These are phyloP conservation scores for Cryptosporidium felis DNA, from an alignment of 169 alveolate genomes.

Conservation along the genomic window DNA sequence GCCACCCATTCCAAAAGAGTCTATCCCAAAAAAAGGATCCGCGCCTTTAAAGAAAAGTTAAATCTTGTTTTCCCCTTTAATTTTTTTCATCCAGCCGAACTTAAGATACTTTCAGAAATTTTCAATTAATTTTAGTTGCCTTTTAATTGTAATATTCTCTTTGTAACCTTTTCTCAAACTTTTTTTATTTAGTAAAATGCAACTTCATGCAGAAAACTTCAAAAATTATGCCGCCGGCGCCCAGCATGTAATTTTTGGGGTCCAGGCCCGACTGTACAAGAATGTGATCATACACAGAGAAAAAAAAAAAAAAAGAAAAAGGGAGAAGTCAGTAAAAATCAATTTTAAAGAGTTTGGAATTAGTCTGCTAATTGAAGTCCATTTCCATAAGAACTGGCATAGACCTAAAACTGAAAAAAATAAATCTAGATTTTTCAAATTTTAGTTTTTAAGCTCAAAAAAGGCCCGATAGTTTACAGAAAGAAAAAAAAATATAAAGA, in stretches of 20 bases:
- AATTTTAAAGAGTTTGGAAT: neutral
- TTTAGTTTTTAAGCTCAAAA: no score
- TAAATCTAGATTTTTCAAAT: neutral
- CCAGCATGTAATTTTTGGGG: constrained; percentile 46
- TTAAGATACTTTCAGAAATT: no score
- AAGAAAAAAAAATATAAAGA: no score
- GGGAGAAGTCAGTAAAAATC: neutral
- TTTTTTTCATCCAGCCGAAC: neutral
- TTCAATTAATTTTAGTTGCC: no score
- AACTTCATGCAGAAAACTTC: constrained; percentile 11
- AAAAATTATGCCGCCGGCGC: constrained; percentile 39
- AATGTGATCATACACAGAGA: neutral
- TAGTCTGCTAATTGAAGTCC: neutral
- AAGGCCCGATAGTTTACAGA: no score
- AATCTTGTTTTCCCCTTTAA: neutral
- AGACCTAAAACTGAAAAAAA: neutral
- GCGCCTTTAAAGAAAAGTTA: neutral
- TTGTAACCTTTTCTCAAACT: no score
- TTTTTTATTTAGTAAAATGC: no score
- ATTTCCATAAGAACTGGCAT: neutral
- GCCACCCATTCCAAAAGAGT: neutral
- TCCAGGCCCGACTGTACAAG: constrained; percentile 24
- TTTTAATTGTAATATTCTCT: no score
- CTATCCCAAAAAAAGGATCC: neutral
- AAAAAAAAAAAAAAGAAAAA: neutral